These are phyloP conservation scores for Crithidia bombi DNA, from an alignment of 208 protist genomes.

Conservation along the genomic window DNA sequence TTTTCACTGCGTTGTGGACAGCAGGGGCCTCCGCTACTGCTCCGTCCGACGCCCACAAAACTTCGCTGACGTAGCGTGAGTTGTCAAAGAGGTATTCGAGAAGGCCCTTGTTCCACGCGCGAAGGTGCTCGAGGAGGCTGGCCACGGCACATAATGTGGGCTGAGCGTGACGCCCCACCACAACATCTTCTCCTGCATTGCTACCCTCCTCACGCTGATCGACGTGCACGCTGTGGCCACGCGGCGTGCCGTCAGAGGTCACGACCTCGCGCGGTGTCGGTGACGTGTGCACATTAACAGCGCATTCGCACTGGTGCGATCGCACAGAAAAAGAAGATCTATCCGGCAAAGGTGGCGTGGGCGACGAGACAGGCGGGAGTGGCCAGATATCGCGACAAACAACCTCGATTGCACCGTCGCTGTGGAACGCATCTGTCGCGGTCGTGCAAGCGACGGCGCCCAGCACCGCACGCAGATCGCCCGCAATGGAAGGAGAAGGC, in stretches of 20 bases:
- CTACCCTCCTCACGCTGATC: too few relatives aligned
- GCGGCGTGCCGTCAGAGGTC: too few relatives aligned
- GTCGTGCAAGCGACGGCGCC: background rate
- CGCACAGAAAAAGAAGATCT: background rate
- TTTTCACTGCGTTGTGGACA: too few relatives aligned
- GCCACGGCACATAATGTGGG: background rate
- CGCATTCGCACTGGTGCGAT: background rate
- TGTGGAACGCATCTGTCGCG: background rate
- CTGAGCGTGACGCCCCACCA: background rate
- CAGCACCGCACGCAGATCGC: background rate
- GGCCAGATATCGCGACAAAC: conserved; percentile 11
- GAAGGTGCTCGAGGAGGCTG: background rate
- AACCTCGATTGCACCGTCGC: background rate
- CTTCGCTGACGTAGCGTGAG: background rate
- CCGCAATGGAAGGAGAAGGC: background rate
- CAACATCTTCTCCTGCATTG: background rate
- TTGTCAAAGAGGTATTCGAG: background rate
- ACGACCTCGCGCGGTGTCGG: too few relatives aligned
- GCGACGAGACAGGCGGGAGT: background rate
- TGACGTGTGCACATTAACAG: too few relatives aligned
- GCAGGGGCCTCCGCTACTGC: background rate
- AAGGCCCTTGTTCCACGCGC: background rate
- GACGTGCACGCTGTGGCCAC: too few relatives aligned
- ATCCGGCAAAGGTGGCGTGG: background rate
- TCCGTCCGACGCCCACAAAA: background rate